phyloP scores from a whole-genome alignment of 2,329 filamentous ascomycete genomes.

The Sporothrix mexicana region DNA sequence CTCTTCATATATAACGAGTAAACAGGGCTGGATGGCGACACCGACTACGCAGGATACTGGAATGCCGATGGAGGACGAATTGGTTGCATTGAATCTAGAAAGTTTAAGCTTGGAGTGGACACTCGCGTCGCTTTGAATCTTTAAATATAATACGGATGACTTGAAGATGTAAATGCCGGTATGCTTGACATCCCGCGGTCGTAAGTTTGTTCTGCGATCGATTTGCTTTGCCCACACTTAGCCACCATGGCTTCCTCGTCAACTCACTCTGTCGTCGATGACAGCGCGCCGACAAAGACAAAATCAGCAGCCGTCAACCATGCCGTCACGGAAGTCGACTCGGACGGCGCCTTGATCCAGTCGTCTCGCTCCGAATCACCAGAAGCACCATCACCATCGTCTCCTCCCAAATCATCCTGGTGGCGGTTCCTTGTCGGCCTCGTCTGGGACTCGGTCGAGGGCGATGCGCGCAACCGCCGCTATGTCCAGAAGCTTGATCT shows the following conservation, averaged over 20 bases:
- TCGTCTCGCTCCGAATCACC: not conserved
- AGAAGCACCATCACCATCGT: not conserved
- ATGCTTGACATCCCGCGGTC: no score
- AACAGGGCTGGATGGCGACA: conserved; percentile 25
- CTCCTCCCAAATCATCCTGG: conserved; percentile 23
- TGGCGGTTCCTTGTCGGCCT: conserved; percentile 32
- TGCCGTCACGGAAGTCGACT: conserved; percentile 11
- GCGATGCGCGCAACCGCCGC: conserved; percentile 33
- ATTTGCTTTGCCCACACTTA: no score
- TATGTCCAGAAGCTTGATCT: conserved; percentile 35
- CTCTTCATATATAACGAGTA: conserved; percentile 11
- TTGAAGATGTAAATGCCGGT: no score
- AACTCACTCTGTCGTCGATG: conserved; percentile 13
- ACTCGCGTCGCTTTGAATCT: no score
- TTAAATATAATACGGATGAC: no score
- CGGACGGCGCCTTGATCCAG: not conserved
- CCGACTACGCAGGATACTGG: not conserved
- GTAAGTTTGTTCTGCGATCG: no score
- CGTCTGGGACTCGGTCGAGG: conserved; percentile 36
- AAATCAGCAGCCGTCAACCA: not conserved
- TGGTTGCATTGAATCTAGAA: no score
- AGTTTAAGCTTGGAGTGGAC: no score
- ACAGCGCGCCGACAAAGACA: not conserved
- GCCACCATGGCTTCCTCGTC: conserved; percentile 3
- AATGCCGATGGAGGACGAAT: not conserved